Conservation (phyloP, 2,329 filamentous ascomycete genomes). For the Venturia aucupariae region DNA sequence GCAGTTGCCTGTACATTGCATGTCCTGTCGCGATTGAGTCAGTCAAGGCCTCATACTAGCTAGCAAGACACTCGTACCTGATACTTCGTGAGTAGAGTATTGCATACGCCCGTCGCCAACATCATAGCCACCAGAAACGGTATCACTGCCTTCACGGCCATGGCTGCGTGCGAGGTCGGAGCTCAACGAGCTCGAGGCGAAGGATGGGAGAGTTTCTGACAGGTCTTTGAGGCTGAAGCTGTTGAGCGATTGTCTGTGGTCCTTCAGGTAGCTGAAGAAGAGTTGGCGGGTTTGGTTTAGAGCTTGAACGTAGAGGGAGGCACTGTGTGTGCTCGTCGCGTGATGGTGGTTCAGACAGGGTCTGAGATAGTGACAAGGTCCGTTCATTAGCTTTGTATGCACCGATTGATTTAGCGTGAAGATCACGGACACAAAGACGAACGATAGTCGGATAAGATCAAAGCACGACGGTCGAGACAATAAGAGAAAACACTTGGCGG, state of each 20-base stretch:
- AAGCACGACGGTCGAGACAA: no score
- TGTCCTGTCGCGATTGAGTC: slow-evolving; percentile 53
- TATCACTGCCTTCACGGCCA: slow-evolving; percentile 64
- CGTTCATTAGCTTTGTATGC: neutral
- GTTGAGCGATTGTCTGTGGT: neutral
- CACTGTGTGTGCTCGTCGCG: neutral
- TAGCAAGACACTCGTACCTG: slow-evolving; percentile 51
- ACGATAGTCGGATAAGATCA: no score
- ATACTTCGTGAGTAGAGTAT: slow-evolving; percentile 93
- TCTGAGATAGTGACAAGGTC: neutral
- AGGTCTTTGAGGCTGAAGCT: neutral
- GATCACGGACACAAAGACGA: neutral
- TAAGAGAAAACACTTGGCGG: neutral
- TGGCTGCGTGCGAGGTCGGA: slow-evolving; percentile 28
- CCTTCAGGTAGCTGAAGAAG: neutral
- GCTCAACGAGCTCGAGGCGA: neutral
- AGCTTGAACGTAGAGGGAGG: no score
- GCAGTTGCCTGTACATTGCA: slow-evolving; percentile 93
- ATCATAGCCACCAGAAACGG: slow-evolving; percentile 91
- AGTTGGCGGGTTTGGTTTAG: neutral
- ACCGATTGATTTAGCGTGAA: neutral
- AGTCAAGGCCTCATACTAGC: slow-evolving; percentile 6
- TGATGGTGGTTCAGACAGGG: neutral
- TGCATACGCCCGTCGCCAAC: slow-evolving; percentile 91
- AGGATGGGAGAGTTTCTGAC: neutral